These are phyloP conservation scores for Candida anglica DNA, from an alignment of 805 yeast genomes.

Conservation along the genomic window DNA sequence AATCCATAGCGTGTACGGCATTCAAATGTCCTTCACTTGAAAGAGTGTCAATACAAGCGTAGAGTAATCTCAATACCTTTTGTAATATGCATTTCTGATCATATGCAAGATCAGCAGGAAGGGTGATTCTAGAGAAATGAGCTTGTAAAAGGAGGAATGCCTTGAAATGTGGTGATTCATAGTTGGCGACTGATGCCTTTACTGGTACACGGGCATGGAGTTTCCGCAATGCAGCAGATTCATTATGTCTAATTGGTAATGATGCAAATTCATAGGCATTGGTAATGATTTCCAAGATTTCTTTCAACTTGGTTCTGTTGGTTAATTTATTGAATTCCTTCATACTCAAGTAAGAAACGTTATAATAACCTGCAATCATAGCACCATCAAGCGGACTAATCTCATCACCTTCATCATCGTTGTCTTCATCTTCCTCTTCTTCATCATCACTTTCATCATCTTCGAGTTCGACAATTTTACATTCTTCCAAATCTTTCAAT, in stretches of 20 bases:
- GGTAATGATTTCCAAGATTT: conserved; percentile 61
- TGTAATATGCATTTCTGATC: conserved; percentile 57
- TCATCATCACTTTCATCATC: conserved; percentile 31
- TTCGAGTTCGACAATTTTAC: conserved; percentile 59
- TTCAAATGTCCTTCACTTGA: conserved; percentile 78
- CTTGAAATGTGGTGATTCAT: conserved; percentile 58
- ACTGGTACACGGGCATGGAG: conserved; percentile 63
- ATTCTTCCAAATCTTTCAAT: conserved; percentile 56
- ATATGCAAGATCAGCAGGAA: conserved; percentile 57
- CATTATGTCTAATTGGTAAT: conserved; percentile 61
- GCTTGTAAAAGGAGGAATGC: conserved; percentile 77
- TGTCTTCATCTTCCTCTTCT: conserved; percentile 33
- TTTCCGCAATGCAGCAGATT: conserved; percentile 42
- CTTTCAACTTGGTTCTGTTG: conserved; percentile 53
- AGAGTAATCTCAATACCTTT: conserved; percentile 47
- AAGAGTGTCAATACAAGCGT: conserved; percentile 70
- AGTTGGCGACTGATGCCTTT: conserved; percentile 39
- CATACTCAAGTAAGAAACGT: conserved; percentile 63
- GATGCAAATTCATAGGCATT: conserved; percentile 69
- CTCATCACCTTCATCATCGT: conserved; percentile 30
- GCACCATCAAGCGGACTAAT: conserved; percentile 67
- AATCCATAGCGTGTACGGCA: conserved; percentile 80
- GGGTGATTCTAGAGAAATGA: conserved; percentile 61
- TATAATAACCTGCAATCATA: conserved; percentile 71
- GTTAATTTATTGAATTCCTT: conserved; percentile 54